phyloP scores from a whole-genome alignment of 805 yeast genomes.

The Tanozyma kutaoensis region DNA sequence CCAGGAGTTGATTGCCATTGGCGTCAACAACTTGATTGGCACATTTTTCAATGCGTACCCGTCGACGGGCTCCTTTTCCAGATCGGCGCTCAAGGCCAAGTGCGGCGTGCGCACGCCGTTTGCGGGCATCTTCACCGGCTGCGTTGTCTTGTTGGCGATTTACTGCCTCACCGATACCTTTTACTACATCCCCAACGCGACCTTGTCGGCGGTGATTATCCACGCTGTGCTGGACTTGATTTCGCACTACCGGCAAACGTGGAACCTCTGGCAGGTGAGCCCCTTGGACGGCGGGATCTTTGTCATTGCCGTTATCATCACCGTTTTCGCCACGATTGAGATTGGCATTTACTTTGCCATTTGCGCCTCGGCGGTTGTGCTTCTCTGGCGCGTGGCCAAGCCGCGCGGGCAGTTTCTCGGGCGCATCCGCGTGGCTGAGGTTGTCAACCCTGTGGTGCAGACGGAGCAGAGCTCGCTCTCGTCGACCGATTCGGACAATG shows the following conservation, averaged over 20 bases:
- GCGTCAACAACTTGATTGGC: slow-evolving; percentile 81
- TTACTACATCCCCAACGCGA: slow-evolving; percentile 83
- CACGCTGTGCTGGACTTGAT: slow-evolving; percentile 86
- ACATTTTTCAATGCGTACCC: slow-evolving; percentile 91
- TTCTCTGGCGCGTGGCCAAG: slow-evolving; percentile 63
- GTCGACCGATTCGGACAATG: slow-evolving; percentile 10
- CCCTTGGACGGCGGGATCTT: slow-evolving; percentile 71
- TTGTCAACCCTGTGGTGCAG: slow-evolving; percentile 42
- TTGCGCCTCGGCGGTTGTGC: slow-evolving; percentile 65
- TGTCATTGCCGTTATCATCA: slow-evolving; percentile 55
- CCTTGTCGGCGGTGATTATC: slow-evolving; percentile 76
- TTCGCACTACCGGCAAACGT: slow-evolving; percentile 53
- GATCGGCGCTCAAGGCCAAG: slow-evolving; percentile 88
- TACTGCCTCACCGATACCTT: slow-evolving; percentile 76
- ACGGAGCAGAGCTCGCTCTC: slow-evolving; percentile 2
- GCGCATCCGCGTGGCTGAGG: slow-evolving; percentile 56
- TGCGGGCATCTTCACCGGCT: slow-evolving; percentile 85
- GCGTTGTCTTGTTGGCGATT: slow-evolving; percentile 75
- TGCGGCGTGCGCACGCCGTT: slow-evolving; percentile 93
- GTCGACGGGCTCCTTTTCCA: slow-evolving; percentile 89
- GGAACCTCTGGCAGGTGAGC: slow-evolving; percentile 55
- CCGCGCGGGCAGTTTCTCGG: slow-evolving; percentile 82
- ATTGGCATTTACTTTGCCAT: slow-evolving; percentile 85
- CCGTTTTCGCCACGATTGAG: slow-evolving; percentile 73
- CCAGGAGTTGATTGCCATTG: slow-evolving; percentile 90